Percentiles rank a stretch among this genome's conserved stretches.
Conservation (phyloP, 371 early-diverging fungal genomes). For the Apophysomyces trapeziformis region DNA sequence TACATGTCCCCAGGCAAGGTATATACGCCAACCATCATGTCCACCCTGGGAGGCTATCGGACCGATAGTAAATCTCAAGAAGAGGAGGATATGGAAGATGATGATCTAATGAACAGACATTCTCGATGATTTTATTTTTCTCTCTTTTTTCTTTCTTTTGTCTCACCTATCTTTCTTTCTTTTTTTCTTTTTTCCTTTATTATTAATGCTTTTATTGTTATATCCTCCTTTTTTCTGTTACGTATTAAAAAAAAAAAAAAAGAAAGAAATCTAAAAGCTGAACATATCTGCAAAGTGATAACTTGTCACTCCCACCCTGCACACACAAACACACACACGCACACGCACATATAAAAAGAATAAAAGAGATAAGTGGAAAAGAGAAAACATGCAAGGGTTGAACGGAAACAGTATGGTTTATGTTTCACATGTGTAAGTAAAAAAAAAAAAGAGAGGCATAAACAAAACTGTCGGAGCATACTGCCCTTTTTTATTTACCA, state of each 20-base stretch:
- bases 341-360: background rate
- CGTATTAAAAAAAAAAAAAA: constrained; percentile 5
- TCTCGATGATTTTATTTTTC: background rate
- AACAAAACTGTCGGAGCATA: background rate
- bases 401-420: background rate
- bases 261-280: background rate
- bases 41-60: background rate
- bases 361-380: background rate
- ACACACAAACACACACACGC: background rate
- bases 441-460: background rate
- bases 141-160: background rate
- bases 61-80: background rate
- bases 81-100: background rate
- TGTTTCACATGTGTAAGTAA: background rate
- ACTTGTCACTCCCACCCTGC: background rate
- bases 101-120: constrained; percentile 2
- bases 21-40: constrained; percentile 4
- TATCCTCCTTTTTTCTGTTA: constrained; percentile 1
- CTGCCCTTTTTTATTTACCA: background rate
- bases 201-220: background rate
- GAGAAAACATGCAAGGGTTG: constrained; percentile 7
- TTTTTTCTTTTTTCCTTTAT: background rate
- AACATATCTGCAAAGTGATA: background rate
- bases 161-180: background rate
- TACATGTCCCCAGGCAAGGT: constrained; percentile 8